Evolutionary conservation across 2,329 filamentous ascomycete species (phyloP).

Genomic region (Cytospora mali): DNA sequence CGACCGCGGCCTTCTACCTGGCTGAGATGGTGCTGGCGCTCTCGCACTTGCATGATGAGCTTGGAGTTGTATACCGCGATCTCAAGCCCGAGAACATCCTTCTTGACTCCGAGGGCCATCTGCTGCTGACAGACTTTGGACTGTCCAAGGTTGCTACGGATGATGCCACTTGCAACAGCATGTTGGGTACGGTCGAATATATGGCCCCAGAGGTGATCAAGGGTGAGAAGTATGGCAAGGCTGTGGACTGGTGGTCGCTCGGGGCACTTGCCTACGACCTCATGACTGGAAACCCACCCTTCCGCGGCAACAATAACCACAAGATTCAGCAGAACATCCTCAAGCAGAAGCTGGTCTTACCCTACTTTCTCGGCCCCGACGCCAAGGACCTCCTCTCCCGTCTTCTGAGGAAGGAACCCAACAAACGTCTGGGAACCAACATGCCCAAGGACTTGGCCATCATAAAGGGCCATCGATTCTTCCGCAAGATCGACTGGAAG

Average conservation of each 20-base stretch:
- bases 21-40: conserved; percentile 95
- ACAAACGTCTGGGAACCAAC: conserved; percentile 82
- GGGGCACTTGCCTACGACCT: conserved; percentile 91
- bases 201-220: conserved; percentile 96
- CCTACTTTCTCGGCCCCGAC: conserved; percentile 88
- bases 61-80: conserved; percentile 95
- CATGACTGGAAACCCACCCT: conserved; percentile 89
- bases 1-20: conserved; percentile 94
- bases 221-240: conserved; percentile 86
- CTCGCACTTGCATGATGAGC: conserved; percentile 86
- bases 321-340: conserved; percentile 97
- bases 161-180: conserved; percentile 75
- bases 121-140: conserved; percentile 94
- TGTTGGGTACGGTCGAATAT: conserved; percentile 95
- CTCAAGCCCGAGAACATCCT: conserved; percentile 98
- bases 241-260: conserved; percentile 98
- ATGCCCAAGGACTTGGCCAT: conserved; percentile 85
- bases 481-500: conserved; percentile 95
- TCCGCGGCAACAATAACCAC: conserved; percentile 85
- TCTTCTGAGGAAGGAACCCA: conserved; percentile 87
- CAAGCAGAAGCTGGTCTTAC: conserved; percentile 84
- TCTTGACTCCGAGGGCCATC: conserved; percentile 85
- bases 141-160: conserved; percentile 91
- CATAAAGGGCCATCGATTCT: conserved; percentile 94
- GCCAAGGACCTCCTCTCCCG: conserved; percentile 92